Conservation (phyloP, 2,329 filamentous ascomycete species). For the Beauveria rudraprayagi region DNA sequence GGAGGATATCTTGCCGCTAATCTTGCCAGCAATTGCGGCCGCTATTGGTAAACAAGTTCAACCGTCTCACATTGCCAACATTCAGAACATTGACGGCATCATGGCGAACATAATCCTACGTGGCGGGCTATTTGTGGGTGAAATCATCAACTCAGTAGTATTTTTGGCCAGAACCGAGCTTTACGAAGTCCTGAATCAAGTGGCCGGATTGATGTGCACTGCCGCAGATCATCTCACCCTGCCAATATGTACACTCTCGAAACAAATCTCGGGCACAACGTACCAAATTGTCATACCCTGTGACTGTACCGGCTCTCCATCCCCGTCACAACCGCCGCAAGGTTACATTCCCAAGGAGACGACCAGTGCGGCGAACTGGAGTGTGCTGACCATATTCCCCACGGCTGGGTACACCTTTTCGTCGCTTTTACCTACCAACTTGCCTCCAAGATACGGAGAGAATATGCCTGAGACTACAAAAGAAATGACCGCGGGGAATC, state of each 20-base stretch:
- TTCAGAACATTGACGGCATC: conserved; percentile 10
- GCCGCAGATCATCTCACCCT: conserved; percentile 14
- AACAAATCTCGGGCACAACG: not conserved
- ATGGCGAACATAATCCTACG: conserved; percentile 14
- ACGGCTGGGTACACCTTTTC: not conserved
- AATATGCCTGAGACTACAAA: not conserved
- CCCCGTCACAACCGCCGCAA: not conserved
- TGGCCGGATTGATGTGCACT: conserved; percentile 15
- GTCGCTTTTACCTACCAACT: not conserved
- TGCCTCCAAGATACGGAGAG: not conserved
- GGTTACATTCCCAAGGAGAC: not conserved
- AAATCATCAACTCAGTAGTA: conserved; percentile 13
- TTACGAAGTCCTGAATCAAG: conserved; percentile 16
- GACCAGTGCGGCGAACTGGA: not conserved
- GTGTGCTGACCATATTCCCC: not conserved
- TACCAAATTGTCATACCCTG: conserved; percentile 5
- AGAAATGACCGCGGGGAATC: no score
- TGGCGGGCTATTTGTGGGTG: conserved; percentile 17
- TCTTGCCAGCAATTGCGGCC: conserved; percentile 18
- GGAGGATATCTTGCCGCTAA: conserved; percentile 15
- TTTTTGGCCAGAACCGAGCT: conserved; percentile 11
- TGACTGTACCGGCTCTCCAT: not conserved
- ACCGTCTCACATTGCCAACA: not conserved
- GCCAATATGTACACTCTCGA: conserved; percentile 13
- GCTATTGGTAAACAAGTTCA: conserved; percentile 13